Base-by-base conservation (phyloP, 106 monocot species). In the Xerophyta viscosa region DNA sequence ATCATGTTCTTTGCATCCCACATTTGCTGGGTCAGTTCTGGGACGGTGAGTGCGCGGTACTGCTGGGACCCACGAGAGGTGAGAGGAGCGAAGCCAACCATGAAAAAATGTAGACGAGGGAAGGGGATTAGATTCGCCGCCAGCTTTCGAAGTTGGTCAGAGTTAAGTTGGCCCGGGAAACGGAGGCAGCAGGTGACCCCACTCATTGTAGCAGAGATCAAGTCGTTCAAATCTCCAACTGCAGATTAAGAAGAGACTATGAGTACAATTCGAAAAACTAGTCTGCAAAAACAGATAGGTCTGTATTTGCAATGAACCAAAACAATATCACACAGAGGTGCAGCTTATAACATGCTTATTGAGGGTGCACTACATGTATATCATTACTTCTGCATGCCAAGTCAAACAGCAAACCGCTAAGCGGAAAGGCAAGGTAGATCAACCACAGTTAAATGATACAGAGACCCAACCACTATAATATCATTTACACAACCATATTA, bases 1-100 rank as follows among this genome's bases (percentile, higher is more conserved):
- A 79, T 79, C 79, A 79, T 79, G 73, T 79, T 79, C 61, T 73
- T 73, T 1, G 79, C 58, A 47, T 74, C 80, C 80, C 80, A 80
- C 74, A 80, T 74, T 41, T 71, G 71, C 41, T 63, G 71, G 19
- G 71, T 71, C 24, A 71, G 63, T 56, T 71, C 71, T 2, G 71
- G 71, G 24, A 71, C 63, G 1, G 71, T 71, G 29, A 71, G 57
- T 8, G 71, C 25, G 5, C 63, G 47, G 63, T 71, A 71, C 23
- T 71, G 63, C 37, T 71, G 71, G 37, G 68, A 68, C n/a, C 69
- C 69, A 8, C 69, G 61, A 15, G 69, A 69, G 14, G 69, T 69
- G 14, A 69, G 54, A 13, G 69, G 69, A 8, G 69, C 69, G 29
- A 69, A 69, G 1, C 69, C 69, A 33, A 69, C 69, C 69, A 69